Evolutionary conservation across 345 rosid species (phyloP).

Genomic region (Psidium friedrichsthalianum): DNA sequence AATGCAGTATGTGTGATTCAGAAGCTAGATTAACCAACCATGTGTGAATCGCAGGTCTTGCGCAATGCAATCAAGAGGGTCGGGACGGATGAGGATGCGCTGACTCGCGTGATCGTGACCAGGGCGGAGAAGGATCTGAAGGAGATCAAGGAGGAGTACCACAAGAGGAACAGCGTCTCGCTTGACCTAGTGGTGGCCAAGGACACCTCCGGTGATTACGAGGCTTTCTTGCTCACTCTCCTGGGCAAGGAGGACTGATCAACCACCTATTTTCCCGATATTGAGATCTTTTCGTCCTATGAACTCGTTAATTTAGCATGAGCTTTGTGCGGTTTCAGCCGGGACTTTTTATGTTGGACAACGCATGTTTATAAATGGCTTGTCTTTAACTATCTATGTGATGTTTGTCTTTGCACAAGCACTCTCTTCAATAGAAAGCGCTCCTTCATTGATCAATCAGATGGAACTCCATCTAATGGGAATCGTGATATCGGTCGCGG

Average conservation of each 20-base stretch:
- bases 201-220: constrained; percentile 49
- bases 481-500: neutral
- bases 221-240: constrained; percentile 40
- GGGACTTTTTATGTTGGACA: neutral
- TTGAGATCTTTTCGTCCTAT: neutral
- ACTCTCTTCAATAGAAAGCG: neutral
- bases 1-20: neutral
- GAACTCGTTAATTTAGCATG: neutral
- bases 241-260: constrained; percentile 29
- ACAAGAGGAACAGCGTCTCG: constrained; percentile 42
- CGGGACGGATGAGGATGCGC: constrained; percentile 81
- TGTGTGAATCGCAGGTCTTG: constrained; percentile 22
- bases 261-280: neutral
- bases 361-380: neutral
- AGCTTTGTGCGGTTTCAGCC: neutral
- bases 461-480: neutral
- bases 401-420: neutral
- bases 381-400: neutral
- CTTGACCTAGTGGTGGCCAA: constrained; percentile 43
- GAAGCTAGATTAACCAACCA: neutral
- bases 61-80: constrained; percentile 51
- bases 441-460: neutral
- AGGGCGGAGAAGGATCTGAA: constrained; percentile 55
- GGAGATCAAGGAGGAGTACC: constrained; percentile 40
- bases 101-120: constrained; percentile 67